phyloP scores from a whole-genome alignment of 2,329 filamentous ascomycete genomes.

The Diaporthe citriasiana region DNA sequence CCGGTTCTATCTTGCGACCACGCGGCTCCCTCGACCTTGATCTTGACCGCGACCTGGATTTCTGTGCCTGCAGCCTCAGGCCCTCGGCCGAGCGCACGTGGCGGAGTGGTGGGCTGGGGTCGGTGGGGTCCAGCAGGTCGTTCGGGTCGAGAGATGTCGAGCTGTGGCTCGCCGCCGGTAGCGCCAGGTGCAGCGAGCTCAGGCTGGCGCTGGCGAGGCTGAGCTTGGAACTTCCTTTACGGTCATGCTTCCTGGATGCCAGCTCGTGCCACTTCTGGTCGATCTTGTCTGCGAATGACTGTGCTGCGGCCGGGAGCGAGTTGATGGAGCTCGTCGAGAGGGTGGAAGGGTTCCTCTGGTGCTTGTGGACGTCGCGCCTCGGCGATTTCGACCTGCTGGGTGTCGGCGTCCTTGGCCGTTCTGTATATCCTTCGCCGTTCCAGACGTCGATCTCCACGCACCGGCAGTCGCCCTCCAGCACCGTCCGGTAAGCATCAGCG shows the following conservation, averaged over 20 bases:
- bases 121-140: slow-evolving; percentile 41
- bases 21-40: slow-evolving; percentile 42
- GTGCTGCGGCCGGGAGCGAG: slow-evolving; percentile 59
- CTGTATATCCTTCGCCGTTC: slow-evolving; percentile 72
- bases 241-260: slow-evolving; percentile 44
- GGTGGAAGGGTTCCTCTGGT: slow-evolving; percentile 63
- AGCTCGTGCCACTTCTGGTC: slow-evolving; percentile 51
- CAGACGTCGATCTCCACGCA: slow-evolving; percentile 97
- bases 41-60: slow-evolving; percentile 38
- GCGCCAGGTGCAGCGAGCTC: slow-evolving; percentile 46
- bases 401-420: slow-evolving; percentile 54
- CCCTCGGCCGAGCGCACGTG: slow-evolving; percentile 41
- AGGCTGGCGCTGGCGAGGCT: slow-evolving; percentile 60
- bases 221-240: slow-evolving; percentile 54
- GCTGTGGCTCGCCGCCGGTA: slow-evolving; percentile 44
- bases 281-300: slow-evolving; percentile 55
- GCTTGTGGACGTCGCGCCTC: slow-evolving; percentile 49
- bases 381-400: slow-evolving; percentile 54
- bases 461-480: slow-evolving; percentile 82
- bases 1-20: slow-evolving; percentile 72
- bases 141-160: slow-evolving; percentile 38
- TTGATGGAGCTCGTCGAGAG: slow-evolving; percentile 51
- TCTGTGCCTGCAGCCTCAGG: slow-evolving; percentile 8
- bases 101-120: slow-evolving; percentile 30
- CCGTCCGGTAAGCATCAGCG: slow-evolving; percentile 82